Base-by-base conservation (phyloP, 2,329 filamentous ascomycete genomes). In the Apiospora phragmitis region DNA sequence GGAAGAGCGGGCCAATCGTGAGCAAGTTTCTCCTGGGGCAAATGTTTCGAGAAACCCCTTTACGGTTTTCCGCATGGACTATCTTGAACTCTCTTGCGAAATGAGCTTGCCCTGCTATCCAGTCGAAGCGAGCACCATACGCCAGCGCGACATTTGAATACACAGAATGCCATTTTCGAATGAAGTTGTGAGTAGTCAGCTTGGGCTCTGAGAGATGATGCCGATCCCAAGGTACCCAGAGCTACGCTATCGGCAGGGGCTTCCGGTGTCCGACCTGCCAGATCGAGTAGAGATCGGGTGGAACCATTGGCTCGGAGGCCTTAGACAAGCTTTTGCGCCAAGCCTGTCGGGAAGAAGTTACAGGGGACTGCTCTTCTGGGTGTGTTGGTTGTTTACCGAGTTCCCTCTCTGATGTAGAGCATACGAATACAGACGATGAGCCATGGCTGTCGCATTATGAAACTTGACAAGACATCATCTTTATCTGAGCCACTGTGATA, bases 291-390 rank as follows among this genome's bases (percentile, higher is more conserved):
- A 35, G 51, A 35, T 59, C 51, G 51, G 51, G 51, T 59, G 51
- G 16, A 59, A 59, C 51, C 51, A 59, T 59, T 59, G 51, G 51
- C 51, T 21, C 51, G 51, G 51, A 26, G 51, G 51, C 35, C 51
- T 24, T 9, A 65, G 42, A 24, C 62, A 70, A 70, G 69, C 69
- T 68, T 70, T 70, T 43, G 41, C 35, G 69, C 69, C 69, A 68
- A 70, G 69, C 35, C 62, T 21, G 9, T 7, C 16, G 16, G 43
- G 42, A 8, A 18, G 26, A 11, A 21, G 51, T 32, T 59, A 9
- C 26, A 59, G 51, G 51, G 51, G 32, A 32, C 16, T 35, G 29
- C 43, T 47, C 21, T 35, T 18, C 7, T 35, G 51, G 29, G 29
- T 6, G 7, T 59, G 51, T 35, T 32, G 51, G 5, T 5, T 59